phyloP scores from a whole-genome alignment of 257 asterid genomes.

The Solanum medicagineum region DNA sequence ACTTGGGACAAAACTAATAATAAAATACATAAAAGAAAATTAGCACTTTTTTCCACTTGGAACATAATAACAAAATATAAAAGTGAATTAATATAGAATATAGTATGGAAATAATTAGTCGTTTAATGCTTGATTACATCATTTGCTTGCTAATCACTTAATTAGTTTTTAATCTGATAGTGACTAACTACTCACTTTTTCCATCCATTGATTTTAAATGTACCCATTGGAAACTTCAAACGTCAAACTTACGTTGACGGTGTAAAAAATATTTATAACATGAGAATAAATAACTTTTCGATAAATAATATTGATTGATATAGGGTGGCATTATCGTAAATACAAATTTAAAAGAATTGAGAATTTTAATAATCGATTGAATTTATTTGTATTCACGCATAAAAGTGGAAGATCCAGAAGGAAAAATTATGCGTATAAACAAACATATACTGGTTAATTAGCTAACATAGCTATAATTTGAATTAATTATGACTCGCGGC shows the following conservation, averaged over 20 bases:
- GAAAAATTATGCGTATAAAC: no score
- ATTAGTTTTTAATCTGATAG: background rate
- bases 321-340: no score
- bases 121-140: background rate
- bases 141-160: background rate
- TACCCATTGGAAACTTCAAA: background rate
- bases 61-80: background rate
- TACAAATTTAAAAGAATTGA: no score
- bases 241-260: background rate
- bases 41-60: background rate
- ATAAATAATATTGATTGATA: background rate
- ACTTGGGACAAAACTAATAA: background rate
- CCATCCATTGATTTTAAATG: background rate
- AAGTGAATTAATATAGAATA: background rate
- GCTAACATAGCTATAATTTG: no score
- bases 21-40: background rate
- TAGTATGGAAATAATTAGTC: background rate
- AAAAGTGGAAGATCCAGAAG: background rate
- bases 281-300: no score
- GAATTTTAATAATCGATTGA: background rate
- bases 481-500: no score
- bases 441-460: no score
- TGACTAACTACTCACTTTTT: slow-evolving; percentile 18
- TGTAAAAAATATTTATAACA: background rate
- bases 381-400: background rate